Evolutionary conservation across 371 early-diverging fungal genomes (phyloP).

Genomic region (Lichtheimia ornata): DNA sequence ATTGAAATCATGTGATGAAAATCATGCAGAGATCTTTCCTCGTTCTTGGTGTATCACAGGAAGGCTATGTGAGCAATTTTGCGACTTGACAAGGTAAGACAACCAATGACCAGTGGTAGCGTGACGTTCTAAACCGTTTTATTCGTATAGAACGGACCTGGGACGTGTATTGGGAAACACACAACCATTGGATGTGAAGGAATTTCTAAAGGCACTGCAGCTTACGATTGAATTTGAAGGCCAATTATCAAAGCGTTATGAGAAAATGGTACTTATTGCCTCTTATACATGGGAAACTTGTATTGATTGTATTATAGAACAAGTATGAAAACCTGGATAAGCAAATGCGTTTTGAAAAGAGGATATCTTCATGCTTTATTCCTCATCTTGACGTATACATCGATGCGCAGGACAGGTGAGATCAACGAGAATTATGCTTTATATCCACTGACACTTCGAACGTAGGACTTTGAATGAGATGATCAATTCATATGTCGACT

Average conservation of each 20-base stretch:
- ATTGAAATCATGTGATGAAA: slow-evolving; percentile 83
- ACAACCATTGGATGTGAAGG: slow-evolving; percentile 65
- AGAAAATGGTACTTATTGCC: slow-evolving; percentile 33
- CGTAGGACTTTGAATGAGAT: slow-evolving; percentile 57
- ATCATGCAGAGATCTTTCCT: slow-evolving; percentile 83
- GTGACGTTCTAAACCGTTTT: neutral
- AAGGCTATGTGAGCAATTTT: slow-evolving; percentile 73
- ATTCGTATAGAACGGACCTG: slow-evolving; percentile 47
- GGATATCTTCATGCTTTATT: slow-evolving; percentile 85
- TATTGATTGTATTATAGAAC: neutral
- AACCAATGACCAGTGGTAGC: neutral
- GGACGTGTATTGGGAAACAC: slow-evolving; percentile 49
- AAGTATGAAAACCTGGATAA: slow-evolving; percentile 2
- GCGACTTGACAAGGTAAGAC: slow-evolving; percentile 72
- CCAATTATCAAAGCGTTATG: slow-evolving; percentile 76
- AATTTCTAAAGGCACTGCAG: slow-evolving; percentile 73
- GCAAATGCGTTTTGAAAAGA: slow-evolving; percentile 59
- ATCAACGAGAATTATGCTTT: neutral
- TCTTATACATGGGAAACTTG: neutral
- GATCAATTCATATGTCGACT: slow-evolving; percentile 56
- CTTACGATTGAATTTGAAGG: slow-evolving; percentile 89
- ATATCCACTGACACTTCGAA: neutral
- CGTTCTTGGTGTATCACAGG: slow-evolving; percentile 78
- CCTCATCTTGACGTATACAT: slow-evolving; percentile 84
- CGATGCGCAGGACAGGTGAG: slow-evolving; percentile 79